These are phyloP conservation scores for Tetracladium maxilliforme DNA, from an alignment of 2,329 filamentous ascomycete species.

Conservation along the genomic window DNA sequence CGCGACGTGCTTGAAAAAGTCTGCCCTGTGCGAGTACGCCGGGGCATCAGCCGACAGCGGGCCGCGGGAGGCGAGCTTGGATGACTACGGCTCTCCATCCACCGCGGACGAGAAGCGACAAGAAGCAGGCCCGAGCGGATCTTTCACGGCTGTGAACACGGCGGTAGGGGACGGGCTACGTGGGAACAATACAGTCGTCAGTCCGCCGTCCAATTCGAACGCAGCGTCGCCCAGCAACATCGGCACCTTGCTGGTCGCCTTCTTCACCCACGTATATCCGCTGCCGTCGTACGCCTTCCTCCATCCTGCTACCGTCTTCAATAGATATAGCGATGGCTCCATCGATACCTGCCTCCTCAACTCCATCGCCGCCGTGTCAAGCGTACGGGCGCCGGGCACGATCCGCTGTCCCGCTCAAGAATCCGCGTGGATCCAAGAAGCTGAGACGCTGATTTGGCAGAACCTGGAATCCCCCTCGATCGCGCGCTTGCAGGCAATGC, in stretches of 20 bases:
- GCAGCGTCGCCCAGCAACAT: constrained; percentile 3
- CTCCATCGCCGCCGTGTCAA: not conserved
- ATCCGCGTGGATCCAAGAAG: not conserved
- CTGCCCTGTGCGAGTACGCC: constrained; percentile 1
- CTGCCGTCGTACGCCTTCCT: constrained; percentile 14
- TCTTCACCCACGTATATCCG: constrained; percentile 15
- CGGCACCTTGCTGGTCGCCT: constrained; percentile 10
- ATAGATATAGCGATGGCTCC: not conserved
- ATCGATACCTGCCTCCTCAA: not conserved
- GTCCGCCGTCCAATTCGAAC: not conserved
- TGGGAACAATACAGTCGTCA: not conserved
- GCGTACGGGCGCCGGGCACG: not conserved
- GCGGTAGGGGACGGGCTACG: not conserved
- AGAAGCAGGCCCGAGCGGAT: not conserved
- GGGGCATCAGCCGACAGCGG: constrained; percentile 1
- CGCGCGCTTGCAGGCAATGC: constrained; percentile 20
- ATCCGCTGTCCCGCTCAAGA: not conserved
- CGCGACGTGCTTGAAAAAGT: constrained; percentile 8
- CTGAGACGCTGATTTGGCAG: constrained; percentile 6
- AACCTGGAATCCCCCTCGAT: constrained; percentile 10
- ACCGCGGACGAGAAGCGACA: not conserved
- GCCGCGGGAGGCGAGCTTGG: not conserved
- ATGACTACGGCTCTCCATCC: not conserved
- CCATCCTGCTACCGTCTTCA: not conserved
- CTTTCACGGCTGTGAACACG: not conserved